These are phyloP conservation scores for Myxozyma monticola DNA, from an alignment of 805 yeast species.

Conservation along the genomic window DNA sequence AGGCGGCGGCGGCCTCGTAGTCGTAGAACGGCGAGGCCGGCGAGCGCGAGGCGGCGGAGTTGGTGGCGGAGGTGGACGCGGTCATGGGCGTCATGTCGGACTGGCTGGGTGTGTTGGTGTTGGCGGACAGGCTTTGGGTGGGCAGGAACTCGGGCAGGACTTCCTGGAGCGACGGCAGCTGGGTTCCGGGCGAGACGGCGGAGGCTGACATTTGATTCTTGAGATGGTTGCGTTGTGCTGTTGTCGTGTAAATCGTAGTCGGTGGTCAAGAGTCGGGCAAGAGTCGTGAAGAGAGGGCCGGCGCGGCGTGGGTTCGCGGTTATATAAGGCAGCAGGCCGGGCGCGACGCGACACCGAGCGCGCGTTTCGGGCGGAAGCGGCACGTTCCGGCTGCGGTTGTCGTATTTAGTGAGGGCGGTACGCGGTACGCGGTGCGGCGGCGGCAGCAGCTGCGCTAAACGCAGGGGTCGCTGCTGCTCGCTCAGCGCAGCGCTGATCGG, in stretches of 20 bases:
- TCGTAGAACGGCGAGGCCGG: conserved; percentile 1
- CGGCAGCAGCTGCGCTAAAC: too few relatives aligned
- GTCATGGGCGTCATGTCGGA: conserved; percentile 4
- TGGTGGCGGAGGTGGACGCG: neutral
- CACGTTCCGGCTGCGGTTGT: too few relatives aligned
- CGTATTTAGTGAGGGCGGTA: too few relatives aligned
- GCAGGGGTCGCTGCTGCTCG: too few relatives aligned
- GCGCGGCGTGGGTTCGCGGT: neutral
- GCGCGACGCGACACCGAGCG: too few relatives aligned
- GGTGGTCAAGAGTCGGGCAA: too few relatives aligned
- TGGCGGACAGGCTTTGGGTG: neutral
- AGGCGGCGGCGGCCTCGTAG: conserved; percentile 2
- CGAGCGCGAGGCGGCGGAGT: neutral
- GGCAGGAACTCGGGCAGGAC: conserved; percentile 27
- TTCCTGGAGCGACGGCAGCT: conserved; percentile 27
- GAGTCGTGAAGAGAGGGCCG: neutral
- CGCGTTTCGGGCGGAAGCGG: too few relatives aligned
- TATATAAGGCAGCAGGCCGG: too few relatives aligned
- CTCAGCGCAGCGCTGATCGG: too few relatives aligned
- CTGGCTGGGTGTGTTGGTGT: conserved; percentile 1
- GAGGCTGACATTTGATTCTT: too few relatives aligned
- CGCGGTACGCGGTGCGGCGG: too few relatives aligned
- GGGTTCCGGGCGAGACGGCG: conserved; percentile 13
- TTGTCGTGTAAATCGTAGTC: neutral
- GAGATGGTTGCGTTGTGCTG: too few relatives aligned